Base-by-base conservation (phyloP, 2,329 filamentous ascomycete species). In the Penicillium decumbens region DNA sequence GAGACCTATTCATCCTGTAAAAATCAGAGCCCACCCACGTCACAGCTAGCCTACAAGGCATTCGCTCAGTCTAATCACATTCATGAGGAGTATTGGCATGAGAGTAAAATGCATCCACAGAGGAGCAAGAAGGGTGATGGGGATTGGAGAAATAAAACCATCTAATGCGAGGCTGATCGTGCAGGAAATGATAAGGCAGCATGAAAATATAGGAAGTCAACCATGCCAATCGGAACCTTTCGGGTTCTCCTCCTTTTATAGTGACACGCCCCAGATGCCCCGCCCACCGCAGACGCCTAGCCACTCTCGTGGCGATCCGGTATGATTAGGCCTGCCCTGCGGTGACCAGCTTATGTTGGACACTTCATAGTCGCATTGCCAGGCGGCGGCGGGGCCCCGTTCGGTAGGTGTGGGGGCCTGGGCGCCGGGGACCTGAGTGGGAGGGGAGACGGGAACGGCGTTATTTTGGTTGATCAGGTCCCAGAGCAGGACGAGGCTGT, bases 401-500 rank as follows among this genome's bases (percentile, higher is more conserved):
- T 76, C 73, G 12, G 61, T 59, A 27, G 70, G 69, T 20, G 68
- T 64, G 3, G 67, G 55, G 13, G 65, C 41, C 7, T 42, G 51
- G 6, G 60, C 50, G 12, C 55, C 59, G 1, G 59, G 56, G 41
- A 46, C 60, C 12, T 64, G 61, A 13, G 55, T 49, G 15, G 51
- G 55, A 67, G 54, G 78, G 71, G 53, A 64, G 9, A 65, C 42
- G 62, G 70, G 74, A 65, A 71, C 75, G 9, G 75, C 72, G 50
- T 79, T 79, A 46, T 77, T 73, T 38, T 79, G 79, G 62, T 87
- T 92, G 56, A 96, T 79, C 8, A 98, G 77, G 70, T 98, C 93
- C 93, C 93, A 98, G 13, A 96, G 79, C 28, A 97, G 78, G 1
- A 97, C 92, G 58, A 93, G 82, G 56, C 84, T 92, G 70, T 98